Evolutionary conservation across 2,329 filamentous ascomycete genomes (phyloP).

Genomic region (Ophiostoma australiae): DNA sequence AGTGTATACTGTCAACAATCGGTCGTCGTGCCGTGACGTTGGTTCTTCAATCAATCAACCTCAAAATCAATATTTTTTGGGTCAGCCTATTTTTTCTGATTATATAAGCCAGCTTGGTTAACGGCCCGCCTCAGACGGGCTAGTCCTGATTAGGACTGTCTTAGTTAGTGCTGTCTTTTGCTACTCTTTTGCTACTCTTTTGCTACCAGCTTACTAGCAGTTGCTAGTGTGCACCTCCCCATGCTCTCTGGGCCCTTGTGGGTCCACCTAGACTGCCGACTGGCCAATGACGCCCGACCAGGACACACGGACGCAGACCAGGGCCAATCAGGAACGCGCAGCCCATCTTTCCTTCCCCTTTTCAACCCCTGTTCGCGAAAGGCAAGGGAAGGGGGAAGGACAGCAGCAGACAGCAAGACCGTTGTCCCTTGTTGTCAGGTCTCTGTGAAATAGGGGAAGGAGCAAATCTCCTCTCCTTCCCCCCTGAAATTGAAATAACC

Average conservation of each 20-base stretch:
- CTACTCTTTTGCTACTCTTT: neutral
- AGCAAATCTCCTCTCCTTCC: conserved; percentile 23
- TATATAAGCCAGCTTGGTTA: neutral
- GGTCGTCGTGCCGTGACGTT: neutral
- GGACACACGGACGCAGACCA: conserved; percentile 16
- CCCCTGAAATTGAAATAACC: conserved; percentile 21
- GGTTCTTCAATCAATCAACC: neutral
- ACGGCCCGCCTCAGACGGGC: neutral
- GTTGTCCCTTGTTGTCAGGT: conserved; percentile 15
- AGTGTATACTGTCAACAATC: conserved; percentile 3
- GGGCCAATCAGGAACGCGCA: conserved; percentile 19
- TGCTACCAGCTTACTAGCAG: neutral
- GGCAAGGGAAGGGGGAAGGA: neutral
- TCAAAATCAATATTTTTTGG: conserved; percentile 11
- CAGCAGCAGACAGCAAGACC: conserved; percentile 9
- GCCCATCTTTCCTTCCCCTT: conserved; percentile 22
- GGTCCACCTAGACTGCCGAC: conserved; percentile 16
- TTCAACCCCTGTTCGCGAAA: conserved; percentile 25
- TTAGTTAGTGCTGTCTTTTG: neutral
- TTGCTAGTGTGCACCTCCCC: conserved; percentile 21
- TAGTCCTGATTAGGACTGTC: conserved; percentile 14
- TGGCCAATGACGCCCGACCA: conserved; percentile 21
- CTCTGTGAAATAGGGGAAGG: conserved; percentile 24
- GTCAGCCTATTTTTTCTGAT: neutral
- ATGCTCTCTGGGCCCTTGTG: conserved; percentile 17